phyloP scores from a whole-genome alignment of 1,284 basidiomycete species.

The Pseudozyma tsukubaensis region DNA sequence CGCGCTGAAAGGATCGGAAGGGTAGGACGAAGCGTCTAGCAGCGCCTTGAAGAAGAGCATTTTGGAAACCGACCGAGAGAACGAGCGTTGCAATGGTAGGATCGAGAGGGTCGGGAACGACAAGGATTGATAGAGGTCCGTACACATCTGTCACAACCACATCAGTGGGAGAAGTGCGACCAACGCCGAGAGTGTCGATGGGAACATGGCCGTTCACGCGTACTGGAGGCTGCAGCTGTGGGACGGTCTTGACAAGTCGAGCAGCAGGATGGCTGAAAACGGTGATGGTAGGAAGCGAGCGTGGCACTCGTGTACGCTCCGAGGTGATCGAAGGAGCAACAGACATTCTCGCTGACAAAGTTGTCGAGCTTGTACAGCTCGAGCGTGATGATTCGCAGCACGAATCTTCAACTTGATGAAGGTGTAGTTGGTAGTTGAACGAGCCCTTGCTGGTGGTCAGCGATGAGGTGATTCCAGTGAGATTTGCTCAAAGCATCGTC shows the following conservation, averaged over 20 bases:
- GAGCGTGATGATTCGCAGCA: too few species aligned
- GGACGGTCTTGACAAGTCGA: slow-evolving; percentile 49
- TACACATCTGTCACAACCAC: slow-evolving; percentile 39
- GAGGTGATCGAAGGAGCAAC: background rate
- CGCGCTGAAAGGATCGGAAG: slow-evolving; percentile 46
- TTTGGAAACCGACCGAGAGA: slow-evolving; percentile 34
- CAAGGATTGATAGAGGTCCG: slow-evolving; percentile 40
- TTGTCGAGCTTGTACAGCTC: too few species aligned
- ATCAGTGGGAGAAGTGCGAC: slow-evolving; percentile 19
- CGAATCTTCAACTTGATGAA: too few species aligned
- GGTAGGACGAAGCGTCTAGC: slow-evolving; percentile 45
- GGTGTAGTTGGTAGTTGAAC: too few species aligned
- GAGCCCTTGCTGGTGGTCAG: too few species aligned
- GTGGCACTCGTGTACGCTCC: background rate
- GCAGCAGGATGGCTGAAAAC: slow-evolving; percentile 47
- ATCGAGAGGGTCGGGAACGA: slow-evolving; percentile 40
- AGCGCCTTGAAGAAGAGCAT: slow-evolving; percentile 20
- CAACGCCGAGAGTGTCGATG: slow-evolving; percentile 32
- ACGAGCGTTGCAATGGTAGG: slow-evolving; percentile 50
- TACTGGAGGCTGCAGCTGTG: slow-evolving; percentile 23
- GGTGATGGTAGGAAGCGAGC: slow-evolving; percentile 34
- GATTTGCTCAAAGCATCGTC: background rate
- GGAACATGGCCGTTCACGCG: slow-evolving; percentile 42
- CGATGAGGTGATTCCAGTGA: background rate
- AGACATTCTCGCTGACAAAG: background rate